Conservation (phyloP, 2,329 filamentous ascomycete genomes). For the Sporothrix luriei region DNA sequence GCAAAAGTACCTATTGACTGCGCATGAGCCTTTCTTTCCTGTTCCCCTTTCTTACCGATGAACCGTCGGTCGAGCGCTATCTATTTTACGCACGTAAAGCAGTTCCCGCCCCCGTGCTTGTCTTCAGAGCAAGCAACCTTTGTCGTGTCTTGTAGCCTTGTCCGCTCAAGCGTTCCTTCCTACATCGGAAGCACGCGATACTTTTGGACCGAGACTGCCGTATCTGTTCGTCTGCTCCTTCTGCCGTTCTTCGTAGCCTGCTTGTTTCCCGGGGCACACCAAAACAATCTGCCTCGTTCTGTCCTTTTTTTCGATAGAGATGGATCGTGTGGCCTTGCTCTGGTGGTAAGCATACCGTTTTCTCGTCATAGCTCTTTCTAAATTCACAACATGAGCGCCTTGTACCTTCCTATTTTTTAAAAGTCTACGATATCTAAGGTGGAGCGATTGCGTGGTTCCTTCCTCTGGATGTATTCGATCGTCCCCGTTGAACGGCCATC, state of each 20-base stretch:
- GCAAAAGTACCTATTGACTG: no score
- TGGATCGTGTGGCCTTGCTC: neutral
- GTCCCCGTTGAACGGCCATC: conserved; percentile 12
- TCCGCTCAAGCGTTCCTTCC: no score
- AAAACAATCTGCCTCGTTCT: conserved; percentile 8
- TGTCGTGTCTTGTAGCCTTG: no score
- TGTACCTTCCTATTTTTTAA: conserved; percentile 1
- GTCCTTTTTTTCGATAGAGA: neutral
- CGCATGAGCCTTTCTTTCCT: no score
- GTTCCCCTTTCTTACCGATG: no score
- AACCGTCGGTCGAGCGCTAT: no score
- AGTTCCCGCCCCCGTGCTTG: no score
- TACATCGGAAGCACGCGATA: neutral
- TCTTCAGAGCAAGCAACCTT: no score
- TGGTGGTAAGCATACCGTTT: neutral
- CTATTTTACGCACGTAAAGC: no score
- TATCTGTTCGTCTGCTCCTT: neutral
- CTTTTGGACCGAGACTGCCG: conserved; percentile 2
- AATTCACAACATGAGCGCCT: neutral
- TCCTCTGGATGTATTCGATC: neutral
- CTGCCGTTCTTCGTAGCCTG: neutral
- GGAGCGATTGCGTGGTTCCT: neutral
- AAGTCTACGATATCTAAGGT: conserved; percentile 3
- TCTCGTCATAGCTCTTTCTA: neutral
- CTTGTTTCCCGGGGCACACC: conserved; percentile 9